Conservation (phyloP, 2,329 filamentous ascomycete genomes). For the Tolypocladium tropicale region DNA sequence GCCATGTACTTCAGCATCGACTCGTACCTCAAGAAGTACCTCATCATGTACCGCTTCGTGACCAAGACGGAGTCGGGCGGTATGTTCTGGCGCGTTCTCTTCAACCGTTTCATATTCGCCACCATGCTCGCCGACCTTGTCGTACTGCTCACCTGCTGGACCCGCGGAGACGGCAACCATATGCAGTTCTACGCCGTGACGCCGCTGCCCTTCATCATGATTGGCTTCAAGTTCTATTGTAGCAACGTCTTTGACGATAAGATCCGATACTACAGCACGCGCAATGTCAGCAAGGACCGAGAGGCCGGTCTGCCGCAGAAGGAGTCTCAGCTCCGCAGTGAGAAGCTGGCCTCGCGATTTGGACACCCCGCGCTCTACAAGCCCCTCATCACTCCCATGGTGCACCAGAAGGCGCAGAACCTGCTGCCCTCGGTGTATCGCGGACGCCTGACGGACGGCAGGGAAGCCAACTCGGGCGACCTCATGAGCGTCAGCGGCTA, state of each 20-base stretch:
- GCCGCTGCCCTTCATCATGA: conserved; percentile 68
- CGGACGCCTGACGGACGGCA: conserved; percentile 62
- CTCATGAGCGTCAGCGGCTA: conserved; percentile 57
- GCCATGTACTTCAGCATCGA: conserved; percentile 86
- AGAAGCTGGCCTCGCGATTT: conserved; percentile 67
- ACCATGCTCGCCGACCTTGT: conserved; percentile 69
- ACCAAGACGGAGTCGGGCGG: conserved; percentile 96
- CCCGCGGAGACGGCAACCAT: conserved; percentile 48
- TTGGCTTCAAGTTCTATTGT: conserved; percentile 84
- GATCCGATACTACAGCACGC: conserved; percentile 70
- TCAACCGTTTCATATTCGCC: conserved; percentile 86
- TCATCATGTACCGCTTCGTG: conserved; percentile 86
- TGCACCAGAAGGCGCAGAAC: conserved; percentile 81
- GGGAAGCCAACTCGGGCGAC: conserved; percentile 47
- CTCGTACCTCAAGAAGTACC: conserved; percentile 86
- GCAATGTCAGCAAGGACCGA: conserved; percentile 37
- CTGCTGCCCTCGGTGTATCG: conserved; percentile 78
- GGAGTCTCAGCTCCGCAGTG: conserved; percentile 46
- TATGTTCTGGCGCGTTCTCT: conserved; percentile 81
- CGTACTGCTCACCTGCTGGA: conserved; percentile 65
- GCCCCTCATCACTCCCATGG: conserved; percentile 88
- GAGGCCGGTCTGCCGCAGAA: conserved; percentile 36
- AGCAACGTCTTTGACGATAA: conserved; percentile 63
- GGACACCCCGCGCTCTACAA: conserved; percentile 87
- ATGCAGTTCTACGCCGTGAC: conserved; percentile 55